Evolutionary conservation across 2,329 filamentous ascomycete genomes (phyloP).

Genomic region (Davidsoniella australis): DNA sequence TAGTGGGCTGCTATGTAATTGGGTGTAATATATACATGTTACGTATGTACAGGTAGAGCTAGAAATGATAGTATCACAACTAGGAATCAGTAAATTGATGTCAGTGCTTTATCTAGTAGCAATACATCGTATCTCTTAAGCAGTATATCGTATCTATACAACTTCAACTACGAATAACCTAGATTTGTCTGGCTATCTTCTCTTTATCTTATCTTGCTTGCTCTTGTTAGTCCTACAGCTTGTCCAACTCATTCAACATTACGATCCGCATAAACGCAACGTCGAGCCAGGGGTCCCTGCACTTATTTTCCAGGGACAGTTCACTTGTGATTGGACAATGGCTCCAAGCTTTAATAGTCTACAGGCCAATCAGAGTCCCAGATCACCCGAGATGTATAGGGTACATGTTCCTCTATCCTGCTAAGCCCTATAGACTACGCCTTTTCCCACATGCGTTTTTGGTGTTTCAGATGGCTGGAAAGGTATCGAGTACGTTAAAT

Average conservation of each 20-base stretch:
- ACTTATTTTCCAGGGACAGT: background rate
- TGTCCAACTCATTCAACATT: background rate
- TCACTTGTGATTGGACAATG: background rate
- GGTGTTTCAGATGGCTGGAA: slow-evolving; percentile 1
- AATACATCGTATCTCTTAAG: no score
- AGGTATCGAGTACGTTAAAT: background rate
- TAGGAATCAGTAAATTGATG: no score
- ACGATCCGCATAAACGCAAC: background rate
- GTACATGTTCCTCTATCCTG: background rate
- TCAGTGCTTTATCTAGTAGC: no score
- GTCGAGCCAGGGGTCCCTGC: background rate
- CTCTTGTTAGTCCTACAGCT: no score
- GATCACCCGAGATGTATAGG: background rate
- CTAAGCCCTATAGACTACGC: background rate
- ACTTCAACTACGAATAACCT: no score
- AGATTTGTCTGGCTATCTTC: no score
- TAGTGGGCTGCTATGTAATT: no score
- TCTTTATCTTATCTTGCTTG: no score
- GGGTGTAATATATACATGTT: no score
- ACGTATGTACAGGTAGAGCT: no score
- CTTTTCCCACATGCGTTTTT: background rate
- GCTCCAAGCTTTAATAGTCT: background rate
- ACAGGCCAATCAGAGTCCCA: background rate
- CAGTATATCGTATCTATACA: no score
- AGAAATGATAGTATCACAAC: no score